Percentiles rank a stretch among this genome's conserved stretches.
phyloP scores from a whole-genome alignment of 148 eudicot species.

The Mesembryanthemum crystallinum region DNA sequence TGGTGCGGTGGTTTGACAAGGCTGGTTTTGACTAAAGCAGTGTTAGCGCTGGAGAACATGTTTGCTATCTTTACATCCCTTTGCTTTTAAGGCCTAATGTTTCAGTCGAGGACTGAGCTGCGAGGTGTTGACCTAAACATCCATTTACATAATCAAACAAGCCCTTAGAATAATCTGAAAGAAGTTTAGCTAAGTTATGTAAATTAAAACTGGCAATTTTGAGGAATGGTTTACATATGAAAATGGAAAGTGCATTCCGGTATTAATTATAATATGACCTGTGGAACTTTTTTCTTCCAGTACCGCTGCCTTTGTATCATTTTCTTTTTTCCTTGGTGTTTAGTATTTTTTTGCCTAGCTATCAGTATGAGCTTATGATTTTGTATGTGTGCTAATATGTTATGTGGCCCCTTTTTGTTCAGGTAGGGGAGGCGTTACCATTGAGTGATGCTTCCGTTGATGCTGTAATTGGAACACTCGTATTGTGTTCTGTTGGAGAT shows the following conservation, averaged over 20 bases:
- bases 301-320: neutral
- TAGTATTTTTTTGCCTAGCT: neutral
- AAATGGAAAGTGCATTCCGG: no score
- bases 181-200: neutral
- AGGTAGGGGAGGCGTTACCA: constrained; percentile 91
- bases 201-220: neutral
- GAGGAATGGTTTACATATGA: neutral
- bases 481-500: constrained; percentile 82
- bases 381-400: neutral
- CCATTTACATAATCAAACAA: neutral
- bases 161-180: neutral
- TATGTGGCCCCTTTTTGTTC: constrained; percentile 20
- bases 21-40: neutral
- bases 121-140: neutral
- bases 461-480: constrained; percentile 90
- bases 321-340: neutral
- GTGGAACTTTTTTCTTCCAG: neutral
- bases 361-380: neutral
- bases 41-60: neutral
- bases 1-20: neutral
- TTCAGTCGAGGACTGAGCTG: neutral
- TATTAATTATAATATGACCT: neutral
- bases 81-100: neutral
- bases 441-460: constrained; percentile 75
- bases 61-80: neutral